phyloP scores from a whole-genome alignment of 129 eudicot species.

The Arctium lappa region DNA sequence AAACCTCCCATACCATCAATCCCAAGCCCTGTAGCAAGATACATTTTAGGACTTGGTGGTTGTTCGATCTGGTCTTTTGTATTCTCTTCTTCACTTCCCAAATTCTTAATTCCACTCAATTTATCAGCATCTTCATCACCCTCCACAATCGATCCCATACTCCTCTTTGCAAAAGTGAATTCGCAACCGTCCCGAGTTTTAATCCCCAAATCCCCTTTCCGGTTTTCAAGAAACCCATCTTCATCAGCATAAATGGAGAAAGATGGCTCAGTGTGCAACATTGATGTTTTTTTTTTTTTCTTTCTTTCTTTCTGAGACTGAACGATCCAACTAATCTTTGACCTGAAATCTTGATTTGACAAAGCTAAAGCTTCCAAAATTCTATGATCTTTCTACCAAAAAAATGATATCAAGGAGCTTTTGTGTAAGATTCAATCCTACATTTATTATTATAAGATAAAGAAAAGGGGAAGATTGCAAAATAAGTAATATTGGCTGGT shows the following conservation, averaged over 20 bases:
- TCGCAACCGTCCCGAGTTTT: slow-evolving; percentile 15
- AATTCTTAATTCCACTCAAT: slow-evolving; percentile 5
- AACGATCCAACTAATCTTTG: neutral
- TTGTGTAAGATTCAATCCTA: neutral
- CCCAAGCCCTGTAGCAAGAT: slow-evolving; percentile 30
- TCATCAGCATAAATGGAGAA: slow-evolving; percentile 47
- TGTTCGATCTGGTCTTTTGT: neutral
- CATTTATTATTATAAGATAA: neutral
- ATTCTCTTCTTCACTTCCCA: slow-evolving; percentile 26
- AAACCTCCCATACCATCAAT: slow-evolving; percentile 28
- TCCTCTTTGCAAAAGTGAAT: slow-evolving; percentile 40
- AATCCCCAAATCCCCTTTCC: slow-evolving; percentile 4
- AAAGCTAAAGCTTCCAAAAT: neutral
- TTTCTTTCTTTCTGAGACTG: neutral
- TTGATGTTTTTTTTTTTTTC: neutral
- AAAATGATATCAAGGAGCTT: neutral
- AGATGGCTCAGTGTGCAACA: slow-evolving; percentile 60
- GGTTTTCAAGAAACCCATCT: slow-evolving; percentile 20
- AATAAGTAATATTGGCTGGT: neutral
- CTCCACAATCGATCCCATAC: neutral
- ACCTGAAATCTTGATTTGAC: neutral
- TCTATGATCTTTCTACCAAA: neutral
- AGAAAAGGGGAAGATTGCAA: slow-evolving; percentile 4
- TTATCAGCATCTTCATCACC: slow-evolving; percentile 28
- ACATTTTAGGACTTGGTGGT: slow-evolving; percentile 27